Percentiles rank a stretch among this genome's conserved stretches.
Evolutionary conservation across 2,329 filamentous ascomycete species (phyloP).

Genomic region (Verticillium longisporum): DNA sequence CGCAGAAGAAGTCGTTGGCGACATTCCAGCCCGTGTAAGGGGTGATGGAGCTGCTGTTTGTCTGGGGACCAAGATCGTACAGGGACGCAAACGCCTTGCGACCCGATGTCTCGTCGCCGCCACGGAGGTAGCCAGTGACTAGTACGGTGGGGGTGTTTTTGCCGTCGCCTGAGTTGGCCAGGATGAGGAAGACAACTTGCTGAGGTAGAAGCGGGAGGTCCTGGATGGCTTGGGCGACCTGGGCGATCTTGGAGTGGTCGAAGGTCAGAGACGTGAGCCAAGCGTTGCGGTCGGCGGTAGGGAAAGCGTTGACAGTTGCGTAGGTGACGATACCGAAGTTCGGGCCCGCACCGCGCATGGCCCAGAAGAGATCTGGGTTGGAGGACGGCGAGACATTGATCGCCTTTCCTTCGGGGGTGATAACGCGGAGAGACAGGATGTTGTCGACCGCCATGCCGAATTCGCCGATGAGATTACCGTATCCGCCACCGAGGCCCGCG

Average conservation of each 20-base stretch:
- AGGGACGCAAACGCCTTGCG: constrained; percentile 25
- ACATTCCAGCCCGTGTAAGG: constrained; percentile 31
- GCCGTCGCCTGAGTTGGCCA: constrained; percentile 14
- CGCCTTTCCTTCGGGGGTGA: constrained; percentile 17
- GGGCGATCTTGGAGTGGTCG: constrained; percentile 17
- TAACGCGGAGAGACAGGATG: constrained; percentile 21
- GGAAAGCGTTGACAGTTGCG: constrained; percentile 32
- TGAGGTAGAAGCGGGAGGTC: constrained; percentile 24
- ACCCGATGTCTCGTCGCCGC: constrained; percentile 22
- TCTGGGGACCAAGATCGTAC: constrained; percentile 21
- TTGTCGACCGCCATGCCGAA: constrained; percentile 21
- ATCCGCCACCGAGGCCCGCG: constrained; percentile 12
- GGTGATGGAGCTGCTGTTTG: constrained; percentile 17
- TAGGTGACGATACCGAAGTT: constrained; percentile 43
- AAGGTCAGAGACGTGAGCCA: constrained; percentile 9
- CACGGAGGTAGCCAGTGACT: constrained; percentile 19
- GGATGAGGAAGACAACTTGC: constrained; percentile 26
- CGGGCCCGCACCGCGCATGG: constrained; percentile 39
- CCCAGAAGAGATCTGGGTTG: constrained; percentile 38
- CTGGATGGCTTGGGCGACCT: constrained; percentile 26
- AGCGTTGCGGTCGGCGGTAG: constrained; percentile 15
- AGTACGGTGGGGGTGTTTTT: constrained; percentile 18
- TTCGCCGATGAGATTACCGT: constrained; percentile 10
- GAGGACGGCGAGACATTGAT: constrained; percentile 15
- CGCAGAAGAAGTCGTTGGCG: constrained; percentile 27